These are phyloP conservation scores for Babesia bovis DNA, from an alignment of 169 alveolate genomes.

Conservation along the genomic window DNA sequence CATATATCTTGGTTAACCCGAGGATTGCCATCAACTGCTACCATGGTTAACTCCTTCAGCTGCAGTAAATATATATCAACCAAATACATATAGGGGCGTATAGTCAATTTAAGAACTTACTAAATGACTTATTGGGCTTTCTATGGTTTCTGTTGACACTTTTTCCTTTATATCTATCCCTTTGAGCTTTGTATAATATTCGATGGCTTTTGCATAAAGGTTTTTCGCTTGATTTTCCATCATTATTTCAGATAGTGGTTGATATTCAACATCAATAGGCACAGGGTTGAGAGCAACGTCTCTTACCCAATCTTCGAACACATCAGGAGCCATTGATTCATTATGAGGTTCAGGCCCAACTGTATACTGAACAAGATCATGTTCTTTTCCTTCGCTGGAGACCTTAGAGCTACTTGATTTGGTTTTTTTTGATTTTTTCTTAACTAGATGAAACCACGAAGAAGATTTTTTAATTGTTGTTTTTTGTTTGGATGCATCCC, in stretches of 20 bases:
- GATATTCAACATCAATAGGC: conserved; percentile 50
- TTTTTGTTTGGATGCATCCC: conserved; percentile 16
- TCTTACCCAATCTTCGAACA: conserved; percentile 54
- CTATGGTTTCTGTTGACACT: neutral
- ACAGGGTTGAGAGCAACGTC: conserved; percentile 52
- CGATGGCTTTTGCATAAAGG: conserved; percentile 21
- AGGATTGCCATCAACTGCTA: conserved; percentile 2
- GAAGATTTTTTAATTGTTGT: neutral
- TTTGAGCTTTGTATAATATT: conserved; percentile 37
- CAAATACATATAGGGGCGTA: too few relatives aligned
- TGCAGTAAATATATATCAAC: neutral
- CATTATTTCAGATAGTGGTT: conserved; percentile 31
- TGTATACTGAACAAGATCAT: conserved; percentile 44
- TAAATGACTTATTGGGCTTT: conserved; percentile 9
- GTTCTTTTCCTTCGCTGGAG: neutral
- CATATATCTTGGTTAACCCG: conserved; percentile 41
- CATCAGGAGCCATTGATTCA: conserved; percentile 19
- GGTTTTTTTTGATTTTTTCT: neutral
- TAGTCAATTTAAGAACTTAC: neutral
- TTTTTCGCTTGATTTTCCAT: conserved; percentile 8
- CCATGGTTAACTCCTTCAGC: conserved; percentile 37
- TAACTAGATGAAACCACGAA: conserved; percentile 38
- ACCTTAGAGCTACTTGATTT: neutral
- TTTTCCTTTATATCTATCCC: conserved; percentile 13
- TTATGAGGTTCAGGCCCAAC: conserved; percentile 68